Base-by-base conservation (phyloP, 352 stramenopile genomes). In the Pythium oligandrum region DNA sequence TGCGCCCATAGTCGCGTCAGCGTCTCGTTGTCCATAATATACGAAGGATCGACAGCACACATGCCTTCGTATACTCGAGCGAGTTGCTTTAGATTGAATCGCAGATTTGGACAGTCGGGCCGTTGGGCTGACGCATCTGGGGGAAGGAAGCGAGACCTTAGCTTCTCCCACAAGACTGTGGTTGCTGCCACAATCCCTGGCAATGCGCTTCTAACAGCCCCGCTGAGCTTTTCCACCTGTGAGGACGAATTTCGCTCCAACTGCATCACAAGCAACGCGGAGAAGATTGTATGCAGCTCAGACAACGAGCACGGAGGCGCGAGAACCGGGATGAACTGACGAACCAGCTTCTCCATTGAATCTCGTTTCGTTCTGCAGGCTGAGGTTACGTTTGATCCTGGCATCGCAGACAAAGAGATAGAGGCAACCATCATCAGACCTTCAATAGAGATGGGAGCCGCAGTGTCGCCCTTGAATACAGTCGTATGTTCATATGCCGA, bases 151-250 rank as follows among this genome's bases (percentile, higher is more conserved):
- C 48, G 62, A 17, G 40, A 48, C 4, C 67, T 55, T 6, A 86
- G 50, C 17, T 64, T 64, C 34, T 87, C 69, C 78, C 78, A 90
- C 2, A 90, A 51, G 6, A 83, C 65, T 0, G 62, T 78, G 0
- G 74, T 82, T 17, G 55, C 61, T 9, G 62, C 56, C 7, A 70
- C 40, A 11, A 70, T 46, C 3, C 56, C 32, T 3, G 62, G 57
- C 4, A 66, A 8, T 6, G 33, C 3, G 5, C 57, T 43, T n/a
- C 53, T 44, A 38, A 64, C 43, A n/a, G 53, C 32, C 8, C 47
- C 39, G 0, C 44, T 40, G n/a, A 70, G 39, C 34, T 55, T 58
- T 3, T 66, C 57, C 11, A 57, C 11, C 5, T 47, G 53, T 8
- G 52, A 58, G 1, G 55, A 26, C 31, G 44, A 48, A 4, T 45